Evolutionary conservation across 1,284 basidiomycete species (phyloP).

Genomic region (Singerocomus inundabilis): DNA sequence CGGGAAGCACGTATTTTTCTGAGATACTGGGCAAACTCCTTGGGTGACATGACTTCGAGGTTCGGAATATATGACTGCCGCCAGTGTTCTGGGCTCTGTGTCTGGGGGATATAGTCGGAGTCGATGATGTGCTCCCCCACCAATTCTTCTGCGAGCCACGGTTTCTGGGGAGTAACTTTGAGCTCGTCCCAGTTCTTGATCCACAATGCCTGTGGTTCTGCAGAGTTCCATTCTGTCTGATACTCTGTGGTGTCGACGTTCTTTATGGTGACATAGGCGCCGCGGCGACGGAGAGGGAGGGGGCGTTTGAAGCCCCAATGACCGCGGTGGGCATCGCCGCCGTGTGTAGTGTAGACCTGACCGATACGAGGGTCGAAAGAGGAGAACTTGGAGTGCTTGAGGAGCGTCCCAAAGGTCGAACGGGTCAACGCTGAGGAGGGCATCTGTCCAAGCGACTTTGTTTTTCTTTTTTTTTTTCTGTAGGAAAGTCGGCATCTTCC

Average conservation of each 20-base stretch:
- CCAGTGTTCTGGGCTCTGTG: slow-evolving; percentile 14
- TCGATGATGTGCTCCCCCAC: slow-evolving; percentile 26
- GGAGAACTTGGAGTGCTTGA: slow-evolving; percentile 75
- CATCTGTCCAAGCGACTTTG: slow-evolving; percentile 16
- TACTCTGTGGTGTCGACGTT: slow-evolving; percentile 66
- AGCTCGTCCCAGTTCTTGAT: slow-evolving; percentile 66
- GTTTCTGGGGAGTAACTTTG: slow-evolving; percentile 41
- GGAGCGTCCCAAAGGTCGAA: slow-evolving; percentile 68
- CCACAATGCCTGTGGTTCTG: slow-evolving; percentile 60
- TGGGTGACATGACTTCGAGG: slow-evolving; percentile 45
- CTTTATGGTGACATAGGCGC: slow-evolving; percentile 58
- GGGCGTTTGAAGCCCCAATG: slow-evolving; percentile 80
- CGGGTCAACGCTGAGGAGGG: slow-evolving; percentile 39
- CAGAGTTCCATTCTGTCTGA: slow-evolving; percentile 73
- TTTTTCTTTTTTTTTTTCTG: not conserved
- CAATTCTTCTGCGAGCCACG: slow-evolving; percentile 10
- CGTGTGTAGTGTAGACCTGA: slow-evolving; percentile 68
- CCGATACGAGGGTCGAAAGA: slow-evolving; percentile 70
- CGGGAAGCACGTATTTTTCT: slow-evolving; percentile 52
- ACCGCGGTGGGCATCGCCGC: slow-evolving; percentile 67
- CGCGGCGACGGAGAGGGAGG: slow-evolving; percentile 59
- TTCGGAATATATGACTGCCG: slow-evolving; percentile 39
- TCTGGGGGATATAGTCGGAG: slow-evolving; percentile 25
- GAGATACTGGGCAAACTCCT: slow-evolving; percentile 60
- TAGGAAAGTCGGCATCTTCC: slow-evolving; percentile 27